phyloP scores from a whole-genome alignment of 441 rosid species.

The Metrosideros polymorpha region DNA sequence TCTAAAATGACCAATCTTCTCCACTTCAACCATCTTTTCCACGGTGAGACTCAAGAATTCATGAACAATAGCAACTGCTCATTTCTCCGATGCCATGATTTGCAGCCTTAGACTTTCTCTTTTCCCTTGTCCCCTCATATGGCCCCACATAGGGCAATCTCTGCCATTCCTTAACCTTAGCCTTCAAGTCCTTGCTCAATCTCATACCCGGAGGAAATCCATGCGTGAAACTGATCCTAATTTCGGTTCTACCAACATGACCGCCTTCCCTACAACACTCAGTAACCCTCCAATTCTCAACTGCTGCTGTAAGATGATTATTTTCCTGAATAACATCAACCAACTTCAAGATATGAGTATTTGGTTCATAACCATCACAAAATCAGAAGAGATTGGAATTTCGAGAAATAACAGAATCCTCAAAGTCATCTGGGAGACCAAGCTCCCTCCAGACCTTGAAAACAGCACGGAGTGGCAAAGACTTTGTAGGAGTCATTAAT shows the following conservation, averaged over 20 bases:
- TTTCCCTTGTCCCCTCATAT: slow-evolving; percentile 40
- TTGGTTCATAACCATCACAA: slow-evolving; percentile 47
- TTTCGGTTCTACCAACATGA: slow-evolving; percentile 33
- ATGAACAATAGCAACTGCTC: slow-evolving; percentile 64
- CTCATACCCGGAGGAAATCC: slow-evolving; percentile 75
- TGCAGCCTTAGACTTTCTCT: slow-evolving; percentile 34
- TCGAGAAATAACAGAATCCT: slow-evolving; percentile 57
- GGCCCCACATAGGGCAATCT: slow-evolving; percentile 60
- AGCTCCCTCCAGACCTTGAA: slow-evolving; percentile 95
- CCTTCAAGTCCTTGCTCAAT: slow-evolving; percentile 56
- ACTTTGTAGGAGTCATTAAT: slow-evolving; percentile 51
- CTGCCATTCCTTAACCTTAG: slow-evolving; percentile 83
- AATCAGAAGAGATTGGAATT: slow-evolving; percentile 46
- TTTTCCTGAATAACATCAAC: slow-evolving; percentile 20
- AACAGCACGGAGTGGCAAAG: slow-evolving; percentile 71
- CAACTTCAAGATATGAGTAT: slow-evolving; percentile 59
- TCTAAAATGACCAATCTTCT: slow-evolving; percentile 83
- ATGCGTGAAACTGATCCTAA: slow-evolving; percentile 46
- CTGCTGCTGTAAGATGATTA: slow-evolving; percentile 31
- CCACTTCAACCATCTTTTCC: slow-evolving; percentile 88
- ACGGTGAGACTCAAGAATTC: slow-evolving; percentile 76
- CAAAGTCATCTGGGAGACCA: slow-evolving; percentile 88
- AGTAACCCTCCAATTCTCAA: slow-evolving; percentile 67
- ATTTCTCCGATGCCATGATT: slow-evolving; percentile 45
- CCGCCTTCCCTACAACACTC: slow-evolving; percentile 54